Conservation (phyloP, 129 eudicot species). For the Helichrysum umbraculigerum region DNA sequence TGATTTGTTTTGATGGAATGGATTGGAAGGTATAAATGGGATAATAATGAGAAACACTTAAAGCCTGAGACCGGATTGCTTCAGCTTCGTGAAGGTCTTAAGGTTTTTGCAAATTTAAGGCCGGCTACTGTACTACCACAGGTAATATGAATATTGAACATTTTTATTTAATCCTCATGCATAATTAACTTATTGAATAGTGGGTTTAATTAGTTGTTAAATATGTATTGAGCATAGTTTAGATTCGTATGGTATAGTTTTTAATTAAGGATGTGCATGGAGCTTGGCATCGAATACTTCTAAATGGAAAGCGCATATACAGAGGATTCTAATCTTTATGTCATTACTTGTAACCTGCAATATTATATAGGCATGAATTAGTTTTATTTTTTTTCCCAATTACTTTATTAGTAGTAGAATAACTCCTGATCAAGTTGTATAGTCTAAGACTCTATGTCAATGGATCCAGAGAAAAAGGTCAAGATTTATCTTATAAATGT, state of each 20-base stretch:
- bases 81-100: conserved; percentile 81
- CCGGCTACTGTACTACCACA: conserved; percentile 83
- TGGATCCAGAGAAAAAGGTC: not conserved
- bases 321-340: not conserved
- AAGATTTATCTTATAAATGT: not conserved
- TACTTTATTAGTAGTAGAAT: no score
- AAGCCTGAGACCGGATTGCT: conserved; percentile 93
- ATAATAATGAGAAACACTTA: conserved; percentile 66
- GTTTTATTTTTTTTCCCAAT: not conserved
- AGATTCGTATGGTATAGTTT: conserved; percentile 1
- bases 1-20: conserved; percentile 19
- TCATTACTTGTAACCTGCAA: not conserved
- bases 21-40: conserved; percentile 80
- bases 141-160: conserved; percentile 32
- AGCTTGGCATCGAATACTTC: not conserved
- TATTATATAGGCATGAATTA: not conserved
- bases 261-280: not conserved
- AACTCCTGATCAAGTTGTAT: not conserved
- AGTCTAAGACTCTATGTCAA: not conserved
- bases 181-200: not conserved
- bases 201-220: not conserved
- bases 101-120: conserved; percentile 82
- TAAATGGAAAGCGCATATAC: not conserved
- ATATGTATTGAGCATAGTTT: not conserved
- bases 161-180: not conserved